Conservation (phyloP, 345 rosid genomes). For the Salix dunnii region DNA sequence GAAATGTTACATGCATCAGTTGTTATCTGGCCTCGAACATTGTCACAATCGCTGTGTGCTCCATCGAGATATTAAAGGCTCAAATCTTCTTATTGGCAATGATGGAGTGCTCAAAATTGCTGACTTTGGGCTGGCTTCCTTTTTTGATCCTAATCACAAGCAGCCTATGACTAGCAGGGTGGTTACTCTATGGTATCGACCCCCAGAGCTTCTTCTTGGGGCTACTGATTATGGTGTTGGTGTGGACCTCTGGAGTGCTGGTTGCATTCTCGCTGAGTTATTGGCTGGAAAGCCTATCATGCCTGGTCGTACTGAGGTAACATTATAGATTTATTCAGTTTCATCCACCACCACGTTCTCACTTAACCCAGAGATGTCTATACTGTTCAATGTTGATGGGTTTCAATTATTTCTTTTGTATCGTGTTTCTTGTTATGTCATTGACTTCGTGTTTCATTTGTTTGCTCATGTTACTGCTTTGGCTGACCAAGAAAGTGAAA, state of each 20-base stretch:
- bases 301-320: conserved; percentile 37
- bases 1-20: conserved; percentile 29
- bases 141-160: conserved; percentile 33
- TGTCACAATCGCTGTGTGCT: conserved; percentile 26
- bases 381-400: background rate
- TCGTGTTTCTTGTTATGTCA: no score
- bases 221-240: conserved; percentile 34
- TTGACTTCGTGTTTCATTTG: no score
- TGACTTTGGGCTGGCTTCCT: conserved; percentile 34
- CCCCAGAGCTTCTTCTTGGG: conserved; percentile 33
- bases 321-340: background rate
- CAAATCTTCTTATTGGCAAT: conserved; percentile 34
- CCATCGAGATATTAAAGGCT: conserved; percentile 35
- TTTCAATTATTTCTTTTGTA: background rate
- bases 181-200: conserved; percentile 34
- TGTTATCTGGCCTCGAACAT: conserved; percentile 34
- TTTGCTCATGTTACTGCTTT: background rate
- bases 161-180: conserved; percentile 38
- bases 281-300: conserved; percentile 33
- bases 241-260: conserved; percentile 39
- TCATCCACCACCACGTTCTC: background rate
- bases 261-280: conserved; percentile 38
- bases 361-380: background rate
- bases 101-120: conserved; percentile 33
- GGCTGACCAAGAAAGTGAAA: background rate